Evolutionary conservation across 2,329 filamentous ascomycete species (phyloP), one percentile per base, ranked within the genome.

Genomic region (Trichoderma afroharzianum): DNA sequence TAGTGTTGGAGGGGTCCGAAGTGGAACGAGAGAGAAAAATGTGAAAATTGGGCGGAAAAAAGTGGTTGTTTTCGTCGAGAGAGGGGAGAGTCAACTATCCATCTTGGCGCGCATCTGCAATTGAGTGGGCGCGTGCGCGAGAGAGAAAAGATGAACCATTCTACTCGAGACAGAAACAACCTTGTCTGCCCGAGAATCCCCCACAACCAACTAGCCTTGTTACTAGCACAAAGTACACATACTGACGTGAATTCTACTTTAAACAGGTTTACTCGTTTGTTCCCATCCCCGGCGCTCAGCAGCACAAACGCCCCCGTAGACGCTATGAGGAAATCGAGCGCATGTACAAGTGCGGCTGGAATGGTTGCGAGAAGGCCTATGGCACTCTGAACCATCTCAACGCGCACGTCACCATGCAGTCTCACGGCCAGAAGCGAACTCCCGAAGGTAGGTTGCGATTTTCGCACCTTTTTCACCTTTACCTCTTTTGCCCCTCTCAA

Each of bases 341-440:
- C 79, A 98, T 99, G 96, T 98, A 99, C 86, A 98, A 98, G 83
- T 99, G 96, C 79, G 96, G 95, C 30, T 98, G 94, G 93, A 95
- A 98, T 75, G 95, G 95, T 9, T 99, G 96, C 79, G 96, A 99
- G 83, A 99, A 99, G 84, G 96, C 96, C 3, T 99, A 99, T 77
- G 96, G 96, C 72, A 99, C 96, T 62, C 84, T 99, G 73, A 99
- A 99, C 82, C 96, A 99, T 81, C 82, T 99, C 76, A 99, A 99
- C 79, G 96, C 96, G 50, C 96, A 99, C 79, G 96, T 99, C 63
- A 98, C 96, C 15, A 98, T 98, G 96, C 96, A 99, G 82, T 96
- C 93, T 73, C 96, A 99, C 78, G 96, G 96, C 12, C 87, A 90
- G 76, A 99, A 99, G 85, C 90, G 96, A 75, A 98, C 95, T 72